phyloP scores from a whole-genome alignment of 805 yeast species.

The Candida sonorensis region DNA sequence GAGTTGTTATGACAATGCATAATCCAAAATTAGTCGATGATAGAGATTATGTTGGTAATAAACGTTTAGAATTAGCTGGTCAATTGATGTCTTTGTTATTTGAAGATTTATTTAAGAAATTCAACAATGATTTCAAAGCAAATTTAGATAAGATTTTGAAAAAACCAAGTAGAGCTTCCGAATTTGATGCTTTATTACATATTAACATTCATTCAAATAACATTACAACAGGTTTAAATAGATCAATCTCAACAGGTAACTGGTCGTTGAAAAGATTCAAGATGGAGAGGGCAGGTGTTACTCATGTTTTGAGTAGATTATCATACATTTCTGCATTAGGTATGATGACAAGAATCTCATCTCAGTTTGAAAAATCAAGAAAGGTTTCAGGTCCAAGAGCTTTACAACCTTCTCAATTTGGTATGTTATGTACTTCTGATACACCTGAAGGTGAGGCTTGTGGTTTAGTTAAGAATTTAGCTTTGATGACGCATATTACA shows the following conservation, averaged over 20 bases:
- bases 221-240: constrained; percentile 87
- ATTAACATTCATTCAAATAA: constrained; percentile 89
- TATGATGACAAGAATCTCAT: constrained; percentile 98
- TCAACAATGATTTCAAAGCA: constrained; percentile 90
- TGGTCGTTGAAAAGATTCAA: constrained; percentile 98
- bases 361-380: constrained; percentile 97
- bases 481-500: constrained; percentile 97
- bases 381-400: constrained; percentile 99
- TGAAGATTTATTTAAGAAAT: constrained; percentile 95
- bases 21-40: constrained; percentile 96
- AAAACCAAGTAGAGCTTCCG: constrained; percentile 91
- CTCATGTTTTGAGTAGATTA: constrained; percentile 87
- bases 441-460: constrained; percentile 99
- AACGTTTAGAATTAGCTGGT: constrained; percentile 94
- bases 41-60: constrained; percentile 97
- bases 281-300: constrained; percentile 99
- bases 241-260: constrained; percentile 98
- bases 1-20: constrained; percentile 92
- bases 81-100: constrained; percentile 91
- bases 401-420: constrained; percentile 96
- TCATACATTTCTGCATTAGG: constrained; percentile 94
- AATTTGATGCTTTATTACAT: constrained; percentile 86
- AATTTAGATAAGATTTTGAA: constrained; percentile 89
- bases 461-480: constrained; percentile 95
- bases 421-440: constrained; percentile 98